Conservation (phyloP, 345 rosid genomes). For the Salix suchowensis region DNA sequence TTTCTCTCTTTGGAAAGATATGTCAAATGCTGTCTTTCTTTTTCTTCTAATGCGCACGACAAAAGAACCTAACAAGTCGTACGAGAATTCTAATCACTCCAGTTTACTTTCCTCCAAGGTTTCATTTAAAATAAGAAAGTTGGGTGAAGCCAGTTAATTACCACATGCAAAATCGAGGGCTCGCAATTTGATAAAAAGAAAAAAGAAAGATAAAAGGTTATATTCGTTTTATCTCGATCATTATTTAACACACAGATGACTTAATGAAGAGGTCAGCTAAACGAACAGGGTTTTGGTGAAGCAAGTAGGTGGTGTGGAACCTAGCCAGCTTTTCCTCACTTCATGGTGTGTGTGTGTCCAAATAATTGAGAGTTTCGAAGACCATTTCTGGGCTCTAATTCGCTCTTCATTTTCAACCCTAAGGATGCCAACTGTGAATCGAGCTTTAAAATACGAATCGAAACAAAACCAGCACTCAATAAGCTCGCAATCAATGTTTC, state of each 20-base stretch:
- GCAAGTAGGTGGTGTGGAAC: neutral
- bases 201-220: too few relatives aligned
- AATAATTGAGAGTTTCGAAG: neutral
- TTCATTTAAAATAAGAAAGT: neutral
- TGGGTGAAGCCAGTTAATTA: neutral
- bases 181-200: too few relatives aligned
- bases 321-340: neutral
- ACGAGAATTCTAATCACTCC: neutral
- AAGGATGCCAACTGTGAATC: neutral
- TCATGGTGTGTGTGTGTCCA: neutral
- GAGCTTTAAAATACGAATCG: neutral
- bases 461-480: neutral
- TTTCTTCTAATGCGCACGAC: neutral
- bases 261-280: conserved; percentile 7
- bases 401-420: neutral
- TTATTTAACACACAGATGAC: neutral
- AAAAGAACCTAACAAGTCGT: neutral
- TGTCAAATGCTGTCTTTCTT: neutral
- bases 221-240: too few relatives aligned
- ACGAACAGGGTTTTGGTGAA: neutral
- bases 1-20: neutral
- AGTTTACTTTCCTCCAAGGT: neutral
- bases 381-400: neutral
- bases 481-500: too few relatives aligned
- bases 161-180: neutral